phyloP scores from a whole-genome alignment of 352 stramenopile genomes.

The Globisporangium emineosum region DNA sequence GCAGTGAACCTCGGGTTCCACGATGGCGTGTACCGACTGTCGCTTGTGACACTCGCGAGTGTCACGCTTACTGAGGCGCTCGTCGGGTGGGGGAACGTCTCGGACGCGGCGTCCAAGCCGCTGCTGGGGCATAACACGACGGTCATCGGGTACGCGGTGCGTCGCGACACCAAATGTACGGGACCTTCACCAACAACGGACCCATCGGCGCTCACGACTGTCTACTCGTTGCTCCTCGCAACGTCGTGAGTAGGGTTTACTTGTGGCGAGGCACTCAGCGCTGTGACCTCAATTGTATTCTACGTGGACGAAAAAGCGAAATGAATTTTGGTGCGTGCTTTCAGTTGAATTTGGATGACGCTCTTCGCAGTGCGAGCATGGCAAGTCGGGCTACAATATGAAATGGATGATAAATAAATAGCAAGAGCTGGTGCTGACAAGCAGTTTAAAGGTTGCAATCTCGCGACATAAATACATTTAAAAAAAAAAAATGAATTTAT shows the following conservation, averaged over 20 bases:
- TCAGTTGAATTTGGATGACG: too few species aligned
- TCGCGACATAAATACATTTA: too few species aligned
- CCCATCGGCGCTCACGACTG: neutral
- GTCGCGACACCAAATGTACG: constrained; percentile 16
- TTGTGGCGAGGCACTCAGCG: too few species aligned
- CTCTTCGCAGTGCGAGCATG: too few species aligned
- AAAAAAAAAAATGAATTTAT: too few species aligned
- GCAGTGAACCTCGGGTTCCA: constrained; percentile 12
- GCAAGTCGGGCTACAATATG: too few species aligned
- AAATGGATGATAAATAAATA: too few species aligned
- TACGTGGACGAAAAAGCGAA: too few species aligned
- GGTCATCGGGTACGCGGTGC: constrained; percentile 28
- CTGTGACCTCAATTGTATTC: too few species aligned
- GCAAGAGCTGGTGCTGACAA: too few species aligned
- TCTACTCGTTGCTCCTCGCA: constrained; percentile 9
- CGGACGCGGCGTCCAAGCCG: constrained; percentile 17
- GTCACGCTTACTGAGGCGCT: constrained; percentile 22
- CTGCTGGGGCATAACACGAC: constrained; percentile 24
- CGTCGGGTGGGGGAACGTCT: constrained; percentile 25
- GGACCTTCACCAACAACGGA: neutral
- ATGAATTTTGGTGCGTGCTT: too few species aligned
- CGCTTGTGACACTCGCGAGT: constrained; percentile 17
- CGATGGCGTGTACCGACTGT: constrained; percentile 20
- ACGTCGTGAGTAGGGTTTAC: neutral
- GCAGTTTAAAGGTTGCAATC: too few species aligned